Evolutionary conservation across 768 basidiomycete species (phyloP).

Genomic region (Pleurotus giganteus): DNA sequence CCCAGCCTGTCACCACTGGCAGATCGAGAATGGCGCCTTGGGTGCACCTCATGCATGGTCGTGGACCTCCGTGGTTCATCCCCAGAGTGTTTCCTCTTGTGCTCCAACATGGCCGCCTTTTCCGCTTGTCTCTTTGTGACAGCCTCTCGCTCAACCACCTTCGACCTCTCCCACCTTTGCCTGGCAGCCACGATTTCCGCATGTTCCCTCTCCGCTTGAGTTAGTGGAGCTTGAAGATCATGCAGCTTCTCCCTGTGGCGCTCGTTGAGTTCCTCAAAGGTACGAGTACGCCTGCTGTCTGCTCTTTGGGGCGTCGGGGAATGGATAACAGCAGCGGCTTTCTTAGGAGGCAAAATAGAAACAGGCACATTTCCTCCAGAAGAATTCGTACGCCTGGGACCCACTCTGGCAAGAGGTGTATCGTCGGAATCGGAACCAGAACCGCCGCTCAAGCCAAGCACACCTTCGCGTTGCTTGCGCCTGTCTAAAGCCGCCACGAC

Average conservation of each 20-base stretch:
- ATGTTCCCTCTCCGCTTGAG: conserved; percentile 74
- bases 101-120: conserved; percentile 46
- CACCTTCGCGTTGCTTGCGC: conserved; percentile 71
- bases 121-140: conserved; percentile 74
- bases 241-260: conserved; percentile 83
- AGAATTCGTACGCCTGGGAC: conserved; percentile 24
- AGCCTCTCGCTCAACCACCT: conserved; percentile 69
- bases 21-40: conserved; percentile 47
- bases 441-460: conserved; percentile 46
- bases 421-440: conserved; percentile 41
- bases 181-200: conserved; percentile 75
- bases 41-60: conserved; percentile 30
- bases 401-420: conserved; percentile 31
- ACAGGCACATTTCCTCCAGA: conserved; percentile 34
- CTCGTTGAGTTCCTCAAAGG: conserved; percentile 86
- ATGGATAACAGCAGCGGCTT: conserved; percentile 31
- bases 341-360: conserved; percentile 48
- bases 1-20: conserved; percentile 60
- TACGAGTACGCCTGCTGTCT: conserved; percentile 52
- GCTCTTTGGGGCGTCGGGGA: conserved; percentile 52
- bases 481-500: conserved; percentile 72
- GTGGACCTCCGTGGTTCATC: conserved; percentile 34
- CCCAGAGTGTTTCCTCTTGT: conserved; percentile 45
- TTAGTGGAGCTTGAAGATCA: conserved; percentile 80
- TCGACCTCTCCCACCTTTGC: conserved; percentile 80